Base-by-base conservation (phyloP, 176 grass and related monocot genomes). In the Tuctoria greenei region DNA sequence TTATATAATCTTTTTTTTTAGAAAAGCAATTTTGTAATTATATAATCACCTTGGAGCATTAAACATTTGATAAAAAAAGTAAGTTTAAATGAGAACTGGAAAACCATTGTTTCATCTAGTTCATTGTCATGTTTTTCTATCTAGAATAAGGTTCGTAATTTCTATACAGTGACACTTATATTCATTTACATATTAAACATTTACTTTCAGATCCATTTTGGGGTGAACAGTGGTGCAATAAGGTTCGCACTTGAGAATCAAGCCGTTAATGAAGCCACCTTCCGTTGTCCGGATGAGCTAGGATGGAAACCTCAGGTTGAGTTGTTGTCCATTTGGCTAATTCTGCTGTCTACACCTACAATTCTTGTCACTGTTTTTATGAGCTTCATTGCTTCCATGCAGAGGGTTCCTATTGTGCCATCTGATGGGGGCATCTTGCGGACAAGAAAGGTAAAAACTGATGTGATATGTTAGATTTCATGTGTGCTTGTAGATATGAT, bases 281-380 rank as follows among this genome's bases (percentile, higher is more conserved):
- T 98, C 75, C 86, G 95, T 24, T 98, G 91, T 43, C 91, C 91
- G 47, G 95, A 98, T 98, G 95, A 98, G 79, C 86, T 94, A 85
- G 95, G 95, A 66, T 98, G 95, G 95, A 98, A 98, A 73, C 95
- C 95, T 74, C 95, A 98, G 91, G 95, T 93, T 66, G 54, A 0
- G 45, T 11, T 79, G 4, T 82, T 80, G 47, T 73, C 24, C 26
- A 47, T 82, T 44, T 80, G 16, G 47, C 20, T 71, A 5, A 37
- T 62, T 45, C 69, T 46, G 10, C 77, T 67, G 21, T 54, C 44
- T 41, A 49, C 2, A 38, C 17, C 41, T 46, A 47, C 23, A 77
- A 42, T 51, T 43, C 15, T 59, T 69, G 21, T 40, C 7, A 27
- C 71, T 84, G n/a, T 47, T 79, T 64, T 86, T 68, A 71, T 35